Evolutionary conservation across 768 basidiomycete genomes (phyloP).

Genomic region (Hygrocybe coccinea): DNA sequence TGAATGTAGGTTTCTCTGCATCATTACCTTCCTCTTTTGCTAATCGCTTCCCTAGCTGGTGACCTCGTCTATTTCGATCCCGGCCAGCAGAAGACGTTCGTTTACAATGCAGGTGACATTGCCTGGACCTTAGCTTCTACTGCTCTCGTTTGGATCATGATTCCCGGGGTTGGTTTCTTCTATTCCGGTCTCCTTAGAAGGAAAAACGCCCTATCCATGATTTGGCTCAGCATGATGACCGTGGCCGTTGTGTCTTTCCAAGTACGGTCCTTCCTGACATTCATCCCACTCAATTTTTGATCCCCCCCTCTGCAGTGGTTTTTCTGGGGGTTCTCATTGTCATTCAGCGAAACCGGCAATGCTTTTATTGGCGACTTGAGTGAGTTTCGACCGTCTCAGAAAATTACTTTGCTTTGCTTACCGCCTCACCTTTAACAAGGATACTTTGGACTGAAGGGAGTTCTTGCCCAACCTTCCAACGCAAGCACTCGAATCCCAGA

Average conservation of each 20-base stretch:
- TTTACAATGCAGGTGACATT: slow-evolving; percentile 49
- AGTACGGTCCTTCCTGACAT: slow-evolving; percentile 41
- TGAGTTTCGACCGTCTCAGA: slow-evolving; percentile 31
- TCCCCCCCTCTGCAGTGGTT: slow-evolving; percentile 64
- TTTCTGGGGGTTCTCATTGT: slow-evolving; percentile 94
- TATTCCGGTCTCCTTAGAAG: slow-evolving; percentile 88
- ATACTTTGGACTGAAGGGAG: slow-evolving; percentile 79
- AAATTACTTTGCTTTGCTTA: neutral
- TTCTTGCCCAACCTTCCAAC: slow-evolving; percentile 69
- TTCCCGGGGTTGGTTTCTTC: slow-evolving; percentile 81
- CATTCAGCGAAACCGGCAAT: slow-evolving; percentile 75
- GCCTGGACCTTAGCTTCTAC: slow-evolving; percentile 62
- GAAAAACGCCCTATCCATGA: slow-evolving; percentile 92
- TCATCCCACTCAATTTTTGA: neutral
- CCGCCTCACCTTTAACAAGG: slow-evolving; percentile 34
- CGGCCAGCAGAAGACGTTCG: neutral
- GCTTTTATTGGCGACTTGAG: slow-evolving; percentile 83
- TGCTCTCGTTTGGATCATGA: slow-evolving; percentile 82
- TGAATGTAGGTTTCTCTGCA: slow-evolving; percentile 19
- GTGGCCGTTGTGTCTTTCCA: slow-evolving; percentile 81
- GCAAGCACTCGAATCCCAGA: slow-evolving; percentile 69
- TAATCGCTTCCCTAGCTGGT: neutral
- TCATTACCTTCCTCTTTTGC: neutral
- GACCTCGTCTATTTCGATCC: neutral
- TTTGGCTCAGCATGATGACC: slow-evolving; percentile 72